Conservation (phyloP, 371 early-diverging fungal genomes). For the Mucor piriformis region DNA sequence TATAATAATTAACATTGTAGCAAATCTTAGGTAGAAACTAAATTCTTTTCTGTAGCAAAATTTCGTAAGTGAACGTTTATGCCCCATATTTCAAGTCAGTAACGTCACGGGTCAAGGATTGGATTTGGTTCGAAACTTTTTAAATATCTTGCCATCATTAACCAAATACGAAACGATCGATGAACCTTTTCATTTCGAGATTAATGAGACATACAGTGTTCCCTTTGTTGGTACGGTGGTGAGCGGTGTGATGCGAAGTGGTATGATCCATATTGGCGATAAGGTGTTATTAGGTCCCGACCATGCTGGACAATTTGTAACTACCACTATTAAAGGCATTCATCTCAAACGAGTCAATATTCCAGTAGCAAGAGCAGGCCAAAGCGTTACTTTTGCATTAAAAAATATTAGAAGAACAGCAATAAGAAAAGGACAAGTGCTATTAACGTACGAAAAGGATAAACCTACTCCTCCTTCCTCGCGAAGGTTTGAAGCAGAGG, state of each 20-base stretch:
- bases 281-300: slow-evolving; percentile 88
- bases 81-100: slow-evolving; percentile 93
- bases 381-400: slow-evolving; percentile 83
- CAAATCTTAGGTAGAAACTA: slow-evolving; percentile 31
- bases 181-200: slow-evolving; percentile 74
- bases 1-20: too few relatives aligned
- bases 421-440: slow-evolving; percentile 90
- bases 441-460: slow-evolving; percentile 65
- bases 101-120: slow-evolving; percentile 92
- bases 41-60: slow-evolving; percentile 45
- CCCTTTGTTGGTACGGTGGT: slow-evolving; percentile 91
- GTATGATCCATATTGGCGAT: slow-evolving; percentile 82
- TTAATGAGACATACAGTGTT: slow-evolving; percentile 89
- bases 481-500: slow-evolving; percentile 87
- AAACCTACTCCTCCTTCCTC: slow-evolving; percentile 64
- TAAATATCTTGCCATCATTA: slow-evolving; percentile 79
- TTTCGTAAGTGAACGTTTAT: slow-evolving; percentile 85
- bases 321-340: slow-evolving; percentile 82
- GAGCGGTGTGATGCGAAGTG: slow-evolving; percentile 61
- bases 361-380: slow-evolving; percentile 80
- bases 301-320: slow-evolving; percentile 74
- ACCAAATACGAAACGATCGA: slow-evolving; percentile 62
- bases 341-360: slow-evolving; percentile 87
- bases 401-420: slow-evolving; percentile 80
- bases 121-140: slow-evolving; percentile 78